Evolutionary conservation across 257 asterid genomes (phyloP), one percentile per base, ranked within the genome.

Genomic region (Gentiana dahurica): DNA sequence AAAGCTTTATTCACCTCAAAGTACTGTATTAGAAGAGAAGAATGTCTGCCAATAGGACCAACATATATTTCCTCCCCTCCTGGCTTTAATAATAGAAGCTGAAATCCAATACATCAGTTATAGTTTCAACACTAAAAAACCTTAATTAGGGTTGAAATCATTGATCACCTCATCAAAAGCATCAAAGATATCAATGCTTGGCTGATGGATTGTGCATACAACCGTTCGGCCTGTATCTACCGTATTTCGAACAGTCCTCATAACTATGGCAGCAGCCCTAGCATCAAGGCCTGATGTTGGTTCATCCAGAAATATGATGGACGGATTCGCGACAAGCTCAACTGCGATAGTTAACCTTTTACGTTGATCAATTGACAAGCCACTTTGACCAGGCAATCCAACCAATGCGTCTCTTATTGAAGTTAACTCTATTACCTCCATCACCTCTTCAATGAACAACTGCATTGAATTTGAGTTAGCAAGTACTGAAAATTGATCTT

Each of bases 21-120:
- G 66, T 90, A 87, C 54, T 70, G 70, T 68, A 84, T 71, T 39
- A 90, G 95, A 48, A 77, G 62, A 52, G 60, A 71, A 34, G 94
- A 90, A 35, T 79, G 87, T 41, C 63, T 77, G n/a, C 97, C 97
- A 61, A 86, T 69, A 49, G 97, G 90, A 70, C 97, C 97, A 3
- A 82, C 95, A 54, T 84, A 90, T 38, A 90, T 84, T 71, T 82
- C 95, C 69, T 81, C 80, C 5, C 97, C 97, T 0, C 97, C 97
- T 58, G 82, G 77, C 66, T 90, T 90, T 79, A 87, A 71, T 49
- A 90, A 79, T 61, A 90, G 61, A 68, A 90, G 93, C 96, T 89
- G 86, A 44, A 55, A 55, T 37, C 12, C 43, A 36, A 4, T 2
- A 36, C 13, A 45, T 51, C 46, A 53, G 45, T 49, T 7, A 36